Evolutionary conservation across 1,284 basidiomycete genomes (phyloP).

Genomic region (Bondarzewia mesenterica): DNA sequence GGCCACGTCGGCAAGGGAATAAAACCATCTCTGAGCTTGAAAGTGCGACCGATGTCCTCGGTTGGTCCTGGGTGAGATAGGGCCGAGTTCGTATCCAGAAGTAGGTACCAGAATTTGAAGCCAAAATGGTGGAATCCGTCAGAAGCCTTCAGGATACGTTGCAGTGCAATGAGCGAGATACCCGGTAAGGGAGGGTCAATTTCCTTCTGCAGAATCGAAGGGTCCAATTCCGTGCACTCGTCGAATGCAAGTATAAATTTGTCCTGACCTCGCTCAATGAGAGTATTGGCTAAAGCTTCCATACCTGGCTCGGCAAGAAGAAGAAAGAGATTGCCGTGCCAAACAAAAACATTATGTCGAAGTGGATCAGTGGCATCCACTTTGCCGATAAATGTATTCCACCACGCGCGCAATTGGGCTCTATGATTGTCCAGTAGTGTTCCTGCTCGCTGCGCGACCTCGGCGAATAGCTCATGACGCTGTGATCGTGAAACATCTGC

Average conservation of each 20-base stretch:
- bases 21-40: not conserved
- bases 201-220: not conserved
- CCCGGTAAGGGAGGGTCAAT: not conserved
- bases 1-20: not conserved
- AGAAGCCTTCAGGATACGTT: not conserved
- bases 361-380: too few relatives aligned
- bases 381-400: too few relatives aligned
- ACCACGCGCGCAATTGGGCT: not conserved
- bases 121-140: not conserved
- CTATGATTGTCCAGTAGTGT: not conserved
- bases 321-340: not conserved
- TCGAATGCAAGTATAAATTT: not conserved
- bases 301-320: not conserved
- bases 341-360: not conserved
- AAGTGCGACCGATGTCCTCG: not conserved
- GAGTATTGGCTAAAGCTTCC: not conserved
- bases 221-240: not conserved
- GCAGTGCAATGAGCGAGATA: not conserved
- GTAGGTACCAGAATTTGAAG: not conserved
- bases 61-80: not conserved
- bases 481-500: too few relatives aligned
- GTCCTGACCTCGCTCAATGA: not conserved
- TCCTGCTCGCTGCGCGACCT: not conserved
- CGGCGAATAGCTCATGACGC: not conserved
- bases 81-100: not conserved